phyloP scores from a whole-genome alignment of 2,329 filamentous ascomycete species.

The Pseudogymnoascus sp. region DNA sequence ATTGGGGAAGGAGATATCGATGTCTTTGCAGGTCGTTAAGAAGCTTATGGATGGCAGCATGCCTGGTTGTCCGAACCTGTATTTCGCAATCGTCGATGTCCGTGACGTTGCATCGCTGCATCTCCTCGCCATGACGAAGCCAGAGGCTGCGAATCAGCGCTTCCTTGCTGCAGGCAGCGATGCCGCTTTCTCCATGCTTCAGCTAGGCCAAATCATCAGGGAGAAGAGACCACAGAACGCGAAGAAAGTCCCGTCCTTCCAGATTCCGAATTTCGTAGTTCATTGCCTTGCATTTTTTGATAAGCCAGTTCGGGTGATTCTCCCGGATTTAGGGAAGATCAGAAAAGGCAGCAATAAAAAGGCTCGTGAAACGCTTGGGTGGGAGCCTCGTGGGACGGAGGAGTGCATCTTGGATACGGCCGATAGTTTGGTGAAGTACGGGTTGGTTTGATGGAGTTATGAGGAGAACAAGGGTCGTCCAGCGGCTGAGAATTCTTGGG shows the following conservation, averaged over 20 bases:
- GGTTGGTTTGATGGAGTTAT: too few relatives aligned
- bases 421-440: too few relatives aligned
- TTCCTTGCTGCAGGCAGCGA: slow-evolving; percentile 16
- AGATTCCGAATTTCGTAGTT: slow-evolving; percentile 8
- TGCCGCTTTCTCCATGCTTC: slow-evolving; percentile 14
- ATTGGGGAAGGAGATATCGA: slow-evolving; percentile 20
- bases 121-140: slow-evolving; percentile 23
- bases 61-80: slow-evolving; percentile 23
- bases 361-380: neutral
- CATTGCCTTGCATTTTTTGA: neutral
- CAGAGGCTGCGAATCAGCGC: slow-evolving; percentile 20
- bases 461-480: too few relatives aligned
- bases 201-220: slow-evolving; percentile 21
- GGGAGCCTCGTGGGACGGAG: too few relatives aligned
- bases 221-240: slow-evolving; percentile 9
- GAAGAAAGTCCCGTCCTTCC: slow-evolving; percentile 7
- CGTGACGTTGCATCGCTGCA: slow-evolving; percentile 28
- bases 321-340: neutral
- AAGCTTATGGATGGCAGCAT: slow-evolving; percentile 25
- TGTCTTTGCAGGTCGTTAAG: slow-evolving; percentile 20
- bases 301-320: neutral
- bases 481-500: too few relatives aligned
- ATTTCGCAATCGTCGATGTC: slow-evolving; percentile 25
- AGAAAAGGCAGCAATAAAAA: neutral
- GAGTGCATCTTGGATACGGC: too few relatives aligned